A percentile compares a stretch with the other conserved stretches of the same genome.
Conservation (phyloP, 2,329 filamentous ascomycete genomes). For the Talaromyces rugulosus region DNA sequence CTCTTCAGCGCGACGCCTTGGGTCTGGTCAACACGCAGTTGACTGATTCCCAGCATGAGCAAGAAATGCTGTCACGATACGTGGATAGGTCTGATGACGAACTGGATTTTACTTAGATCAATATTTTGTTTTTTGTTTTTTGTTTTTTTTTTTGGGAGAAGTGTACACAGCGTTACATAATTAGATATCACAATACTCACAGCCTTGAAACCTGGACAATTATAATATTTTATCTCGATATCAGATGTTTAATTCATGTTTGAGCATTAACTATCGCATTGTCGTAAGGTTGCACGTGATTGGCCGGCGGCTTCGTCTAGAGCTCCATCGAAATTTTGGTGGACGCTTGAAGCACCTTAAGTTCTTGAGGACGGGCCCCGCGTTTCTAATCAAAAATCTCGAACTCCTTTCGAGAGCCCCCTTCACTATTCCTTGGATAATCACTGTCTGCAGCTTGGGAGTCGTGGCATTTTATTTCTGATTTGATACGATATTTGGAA, state of each 20-base stretch:
- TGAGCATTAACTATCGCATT: not conserved
- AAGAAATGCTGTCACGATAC: conserved; percentile 36
- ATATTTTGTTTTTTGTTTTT: not conserved
- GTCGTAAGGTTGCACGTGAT: conserved; percentile 18
- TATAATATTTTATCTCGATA: not conserved
- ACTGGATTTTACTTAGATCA: conserved; percentile 27
- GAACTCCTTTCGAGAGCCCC: not conserved
- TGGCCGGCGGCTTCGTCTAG: conserved; percentile 26
- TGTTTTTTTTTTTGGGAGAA: not conserved
- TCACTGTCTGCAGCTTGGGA: not conserved
- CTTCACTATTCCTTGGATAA: conserved; percentile 1
- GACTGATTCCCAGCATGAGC: conserved; percentile 38
- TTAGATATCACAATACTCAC: not conserved
- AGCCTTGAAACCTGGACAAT: not conserved
- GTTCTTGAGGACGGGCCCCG: conserved; percentile 25
- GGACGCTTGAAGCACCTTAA: not conserved
- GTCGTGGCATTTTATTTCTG: conserved; percentile 6
- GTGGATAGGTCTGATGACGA: conserved; percentile 35
- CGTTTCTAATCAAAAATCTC: conserved; percentile 9
- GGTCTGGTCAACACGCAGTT: conserved; percentile 35
- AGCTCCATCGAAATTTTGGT: conserved; percentile 42
- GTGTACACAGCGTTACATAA: not conserved
- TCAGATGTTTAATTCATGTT: not conserved
- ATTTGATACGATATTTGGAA: conserved; percentile 12
- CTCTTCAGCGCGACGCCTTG: conserved; percentile 35